These are phyloP conservation scores for Russula virescens DNA, from an alignment of 768 basidiomycete species.

Conservation along the genomic window DNA sequence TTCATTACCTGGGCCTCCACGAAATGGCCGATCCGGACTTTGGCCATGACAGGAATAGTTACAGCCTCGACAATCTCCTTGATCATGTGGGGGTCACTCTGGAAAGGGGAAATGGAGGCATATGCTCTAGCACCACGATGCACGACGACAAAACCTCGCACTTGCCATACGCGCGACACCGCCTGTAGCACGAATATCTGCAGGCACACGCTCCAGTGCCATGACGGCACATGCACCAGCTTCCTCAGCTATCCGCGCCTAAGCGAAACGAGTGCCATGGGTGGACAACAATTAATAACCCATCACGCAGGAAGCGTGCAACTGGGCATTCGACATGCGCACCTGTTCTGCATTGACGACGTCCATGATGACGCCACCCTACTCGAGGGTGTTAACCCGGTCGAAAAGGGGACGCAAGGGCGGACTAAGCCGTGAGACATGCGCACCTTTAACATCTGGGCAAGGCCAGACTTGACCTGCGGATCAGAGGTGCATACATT, in stretches of 20 bases:
- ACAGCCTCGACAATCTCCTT: slow-evolving; percentile 93
- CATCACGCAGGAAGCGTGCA: neutral
- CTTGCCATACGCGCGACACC: slow-evolving; percentile 95
- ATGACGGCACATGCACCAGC: slow-evolving; percentile 98
- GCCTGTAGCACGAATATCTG: slow-evolving; percentile 86
- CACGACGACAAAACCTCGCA: slow-evolving; percentile 11
- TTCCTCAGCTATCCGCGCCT: slow-evolving; percentile 96
- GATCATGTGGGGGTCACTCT: slow-evolving; percentile 96
- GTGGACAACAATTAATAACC: slow-evolving; percentile 26
- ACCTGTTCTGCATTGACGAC: slow-evolving; percentile 76
- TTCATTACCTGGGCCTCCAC: slow-evolving; percentile 81
- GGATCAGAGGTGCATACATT: slow-evolving; percentile 16
- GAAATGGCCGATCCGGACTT: slow-evolving; percentile 94
- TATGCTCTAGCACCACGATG: slow-evolving; percentile 1
- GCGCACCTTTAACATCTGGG: slow-evolving; percentile 91
- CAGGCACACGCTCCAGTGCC: slow-evolving; percentile 93
- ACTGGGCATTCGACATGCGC: slow-evolving; percentile 9
- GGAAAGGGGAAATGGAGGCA: neutral
- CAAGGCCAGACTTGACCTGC: slow-evolving; percentile 88
- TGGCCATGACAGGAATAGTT: slow-evolving; percentile 95
- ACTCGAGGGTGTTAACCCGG: slow-evolving; percentile 8
- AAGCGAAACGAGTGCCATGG: slow-evolving; percentile 11
- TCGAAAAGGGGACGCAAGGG: slow-evolving; percentile 1
- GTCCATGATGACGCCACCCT: slow-evolving; percentile 95
- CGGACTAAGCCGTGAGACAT: slow-evolving; percentile 18